phyloP scores from a whole-genome alignment of 495 filamentous ascomycete genomes.

The Apodospora peruviana region DNA sequence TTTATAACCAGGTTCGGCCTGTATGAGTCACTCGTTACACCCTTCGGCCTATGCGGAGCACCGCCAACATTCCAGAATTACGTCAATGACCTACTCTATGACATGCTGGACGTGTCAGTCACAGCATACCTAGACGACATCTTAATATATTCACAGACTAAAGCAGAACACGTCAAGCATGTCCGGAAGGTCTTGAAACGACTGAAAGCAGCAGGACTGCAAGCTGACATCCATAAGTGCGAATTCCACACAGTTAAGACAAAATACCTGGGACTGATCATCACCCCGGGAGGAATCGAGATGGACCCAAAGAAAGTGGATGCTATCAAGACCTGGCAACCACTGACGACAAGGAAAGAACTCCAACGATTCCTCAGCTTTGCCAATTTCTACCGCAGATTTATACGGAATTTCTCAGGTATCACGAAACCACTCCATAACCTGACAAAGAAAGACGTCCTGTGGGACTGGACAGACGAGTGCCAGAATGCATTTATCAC shows the following conservation, averaged over 20 bases:
- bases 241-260: neutral
- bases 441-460: neutral
- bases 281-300: neutral
- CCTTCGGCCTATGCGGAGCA: slow-evolving; percentile 25
- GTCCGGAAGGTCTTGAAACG: neutral
- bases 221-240: neutral
- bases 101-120: slow-evolving; percentile 21
- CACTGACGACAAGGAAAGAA: neutral
- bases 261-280: neutral
- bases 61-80: slow-evolving; percentile 21
- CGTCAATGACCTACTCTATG: slow-evolving; percentile 24
- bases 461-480: neutral
- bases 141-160: neutral
- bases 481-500: neutral
- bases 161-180: neutral
- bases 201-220: neutral
- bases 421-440: neutral
- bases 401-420: neutral
- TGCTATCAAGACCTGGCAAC: neutral
- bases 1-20: slow-evolving; percentile 24
- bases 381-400: neutral
- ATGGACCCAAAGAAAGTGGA: neutral
- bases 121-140: slow-evolving; percentile 4
- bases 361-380: neutral
- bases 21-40: slow-evolving; percentile 29